Evolutionary conservation across 345 rosid genomes (phyloP).

Genomic region (Rhizophora apiculata): DNA sequence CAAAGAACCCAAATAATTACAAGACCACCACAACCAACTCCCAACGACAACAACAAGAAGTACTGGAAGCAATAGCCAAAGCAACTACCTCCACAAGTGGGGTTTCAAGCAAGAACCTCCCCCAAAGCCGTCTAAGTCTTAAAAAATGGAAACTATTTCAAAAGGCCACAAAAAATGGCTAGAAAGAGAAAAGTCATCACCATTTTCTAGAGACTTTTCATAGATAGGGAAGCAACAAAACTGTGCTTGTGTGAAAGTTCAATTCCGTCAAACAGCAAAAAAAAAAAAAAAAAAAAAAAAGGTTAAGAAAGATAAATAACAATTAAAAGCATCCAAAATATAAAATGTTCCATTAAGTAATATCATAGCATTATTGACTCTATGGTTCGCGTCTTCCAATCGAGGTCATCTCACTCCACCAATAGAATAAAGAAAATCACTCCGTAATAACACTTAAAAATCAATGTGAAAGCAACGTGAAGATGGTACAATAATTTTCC

Average conservation of each 20-base stretch:
- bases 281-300: slow-evolving; percentile 1
- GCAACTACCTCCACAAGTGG: slow-evolving; percentile 17
- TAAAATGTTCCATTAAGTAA: too few relatives aligned
- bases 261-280: not conserved
- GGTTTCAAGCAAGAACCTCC: slow-evolving; percentile 26
- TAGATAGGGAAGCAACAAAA: not conserved
- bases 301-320: slow-evolving; percentile 7
- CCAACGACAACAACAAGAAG: slow-evolving; percentile 14
- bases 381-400: too few relatives aligned
- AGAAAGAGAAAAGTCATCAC: slow-evolving; percentile 25
- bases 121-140: slow-evolving; percentile 10
- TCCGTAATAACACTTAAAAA: too few relatives aligned
- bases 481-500: too few relatives aligned
- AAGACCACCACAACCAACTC: slow-evolving; percentile 6
- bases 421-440: not conserved
- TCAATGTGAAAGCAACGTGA: too few relatives aligned
- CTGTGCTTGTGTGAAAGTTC: not conserved
- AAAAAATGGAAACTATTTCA: slow-evolving; percentile 12
- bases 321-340: too few relatives aligned
- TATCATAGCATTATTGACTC: too few relatives aligned
- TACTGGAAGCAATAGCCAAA: slow-evolving; percentile 17
- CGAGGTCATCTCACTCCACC: too few relatives aligned
- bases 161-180: slow-evolving; percentile 1
- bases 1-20: slow-evolving; percentile 12
- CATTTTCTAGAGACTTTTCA: slow-evolving; percentile 5